Evolutionary conservation across 1,139 yeast genomes (phyloP), one percentile per base, ranked within the genome.

Genomic region (Groenewaldozyma sp.): DNA sequence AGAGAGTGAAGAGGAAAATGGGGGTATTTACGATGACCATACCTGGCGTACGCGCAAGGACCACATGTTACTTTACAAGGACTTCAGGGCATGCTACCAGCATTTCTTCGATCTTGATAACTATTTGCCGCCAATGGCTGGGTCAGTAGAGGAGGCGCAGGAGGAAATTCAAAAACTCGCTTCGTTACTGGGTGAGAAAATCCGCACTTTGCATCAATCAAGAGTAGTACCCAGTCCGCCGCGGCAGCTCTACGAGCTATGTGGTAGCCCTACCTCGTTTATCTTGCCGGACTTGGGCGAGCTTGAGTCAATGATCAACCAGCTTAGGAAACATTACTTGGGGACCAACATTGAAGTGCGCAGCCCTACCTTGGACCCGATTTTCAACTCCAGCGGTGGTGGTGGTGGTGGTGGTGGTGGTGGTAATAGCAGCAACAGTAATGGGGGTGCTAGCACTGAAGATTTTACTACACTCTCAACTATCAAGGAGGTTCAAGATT

Each of bases 301-400:
- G 46, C 57, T 73, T 28, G 75, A 72, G 40, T 61, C 68, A 18
- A 71, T 76, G 78, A 45, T 76, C 20, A 62, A 59, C 2, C 79
- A 76, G 46, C 54, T 76, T 26, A 52, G 56, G 16, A 59, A 51
- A 2, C 69, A 64, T 46, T 70, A 64, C 47, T 46, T 51, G 3
- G 46, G 53, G 2, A 59, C 64, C 36, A 58, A 52, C 0, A 50
- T 70, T 4, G 38, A 40, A 1, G 43, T 57, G 9, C 24, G 36
- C 3, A 32, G 49, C 2, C 29, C 54, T 21, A 4, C 43, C 41
- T 2, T 31, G 44, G n/a, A 43, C 34, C 6, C 40, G 42, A 2
- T 24, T 49, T 29, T 29, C 22, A 18, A 29, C 13, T 18, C 11
- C 11, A 7, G 10, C 11, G 11, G 10, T 22, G 26, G 26, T 7